Conservation (phyloP, 495 filamentous ascomycete genomes). For the Podospora comata region DNA sequence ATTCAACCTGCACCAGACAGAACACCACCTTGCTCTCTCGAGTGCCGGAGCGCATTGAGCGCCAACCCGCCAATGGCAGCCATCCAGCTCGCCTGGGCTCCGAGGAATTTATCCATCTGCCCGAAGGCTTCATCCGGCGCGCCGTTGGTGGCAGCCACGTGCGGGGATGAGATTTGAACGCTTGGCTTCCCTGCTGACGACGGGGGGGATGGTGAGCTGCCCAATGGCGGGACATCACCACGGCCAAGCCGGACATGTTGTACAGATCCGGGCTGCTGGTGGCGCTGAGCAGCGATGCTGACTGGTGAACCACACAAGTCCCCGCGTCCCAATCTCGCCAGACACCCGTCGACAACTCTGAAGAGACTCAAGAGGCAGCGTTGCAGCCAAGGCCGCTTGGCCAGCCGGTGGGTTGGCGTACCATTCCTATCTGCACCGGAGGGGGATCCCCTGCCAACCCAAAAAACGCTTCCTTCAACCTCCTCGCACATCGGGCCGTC, state of each 20-base stretch:
- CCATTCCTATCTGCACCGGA: neutral
- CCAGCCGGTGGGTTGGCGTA: constrained; percentile 11
- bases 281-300: constrained; percentile 11
- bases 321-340: constrained; percentile 20
- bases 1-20: constrained; percentile 1
- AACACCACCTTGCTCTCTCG: neutral
- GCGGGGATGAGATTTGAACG: constrained; percentile 27
- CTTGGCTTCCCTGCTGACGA: constrained; percentile 12
- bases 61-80: neutral
- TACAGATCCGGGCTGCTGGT: constrained; percentile 34
- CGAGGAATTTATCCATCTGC: constrained; percentile 31
- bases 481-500: constrained; percentile 7
- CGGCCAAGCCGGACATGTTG: constrained; percentile 34
- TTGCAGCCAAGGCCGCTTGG: constrained; percentile 16
- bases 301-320: constrained; percentile 9
- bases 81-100: neutral
- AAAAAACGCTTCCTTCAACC: neutral
- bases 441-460: neutral
- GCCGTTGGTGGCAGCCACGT: constrained; percentile 34
- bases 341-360: neutral
- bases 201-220: constrained; percentile 10
- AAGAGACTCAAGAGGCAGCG: neutral
- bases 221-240: constrained; percentile 18
- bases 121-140: constrained; percentile 33
- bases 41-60: neutral